Base-by-base conservation (phyloP, 306 rosid genomes). In the Alnus rubra region DNA sequence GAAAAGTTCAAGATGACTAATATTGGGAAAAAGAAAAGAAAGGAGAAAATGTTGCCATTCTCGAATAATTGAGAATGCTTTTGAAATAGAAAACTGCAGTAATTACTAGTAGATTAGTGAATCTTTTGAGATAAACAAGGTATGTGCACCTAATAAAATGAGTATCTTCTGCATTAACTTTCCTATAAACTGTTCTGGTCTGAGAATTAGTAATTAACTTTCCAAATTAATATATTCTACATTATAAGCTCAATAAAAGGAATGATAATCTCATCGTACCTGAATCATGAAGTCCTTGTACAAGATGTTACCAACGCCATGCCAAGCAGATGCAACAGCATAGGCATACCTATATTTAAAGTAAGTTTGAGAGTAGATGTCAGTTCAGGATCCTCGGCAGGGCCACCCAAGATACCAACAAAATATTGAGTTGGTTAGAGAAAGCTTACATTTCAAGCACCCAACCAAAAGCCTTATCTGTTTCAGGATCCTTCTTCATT, bases 391-490 rank as follows among this genome's bases (percentile, higher is more conserved):
- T 23, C 28, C 28, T 23, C 28, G 28, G 28, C 28, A 23, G 28
- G 28, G 28, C 28, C 28, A 23, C 28, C 28, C 28, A 23, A 23
- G 28, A 23, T 0, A 23, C 45, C 78, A 70, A 62, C 54, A 39
- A 9, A 69, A 23, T 62, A 70, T 35, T 18, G 56, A 63, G 74
- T 31, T 68, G 56, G 75, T 10, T 62, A n/a, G 76, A 44, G 84
- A 79, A 72, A 74, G 55, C 86, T 77, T 79, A 95, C 99, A 96
- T 96, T 91, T 96, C 99, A 80, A 96, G 99, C 86, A 96, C 99
- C 99, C 99, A 96, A 75, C 99, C 99, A 81, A 96, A 96, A 86
- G 99, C 96, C 81, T 90, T 93, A 79, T 96, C 99, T 19, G 99
- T 79, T 86, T 93, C 96, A 78, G 99, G 99, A 86, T 96, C 98